Conservation (phyloP, 192 early-diverging fungal species). For the Backusella luteola region DNA sequence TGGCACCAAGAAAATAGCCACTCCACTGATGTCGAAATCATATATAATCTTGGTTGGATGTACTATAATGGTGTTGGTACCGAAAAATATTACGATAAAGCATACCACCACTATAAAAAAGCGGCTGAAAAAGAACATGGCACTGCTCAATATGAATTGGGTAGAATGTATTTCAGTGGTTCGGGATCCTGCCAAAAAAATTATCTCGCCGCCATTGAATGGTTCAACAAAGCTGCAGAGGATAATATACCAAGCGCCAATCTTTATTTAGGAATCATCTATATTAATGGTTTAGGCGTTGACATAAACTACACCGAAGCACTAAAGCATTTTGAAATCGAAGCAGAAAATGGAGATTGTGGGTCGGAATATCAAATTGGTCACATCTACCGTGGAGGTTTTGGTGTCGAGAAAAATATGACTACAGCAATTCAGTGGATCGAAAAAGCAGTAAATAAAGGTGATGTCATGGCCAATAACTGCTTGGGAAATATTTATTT, state of each 20-base stretch:
- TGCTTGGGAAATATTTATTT: constrained; percentile 2
- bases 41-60: neutral
- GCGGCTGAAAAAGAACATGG: constrained; percentile 24
- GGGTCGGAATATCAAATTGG: constrained; percentile 15
- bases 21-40: neutral
- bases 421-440: constrained; percentile 15
- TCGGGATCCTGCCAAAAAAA: constrained; percentile 5
- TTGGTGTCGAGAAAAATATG: neutral
- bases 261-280: too few species aligned
- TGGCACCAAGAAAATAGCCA: neutral
- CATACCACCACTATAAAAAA: neutral
- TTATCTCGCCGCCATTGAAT: neutral
- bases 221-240: neutral
- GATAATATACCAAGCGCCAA: neutral
- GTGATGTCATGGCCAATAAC: neutral
- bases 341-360: constrained; percentile 6
- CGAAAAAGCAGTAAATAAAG: constrained; percentile 18
- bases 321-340: constrained; percentile 13
- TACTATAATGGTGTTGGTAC: neutral
- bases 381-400: constrained; percentile 6
- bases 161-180: constrained; percentile 15
- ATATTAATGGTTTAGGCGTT: neutral
- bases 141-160: neutral
- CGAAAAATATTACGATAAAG: neutral
- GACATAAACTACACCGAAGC: constrained; percentile 12